A percentile compares a stretch with the other conserved stretches of the same genome.
These are phyloP conservation scores for Penstemon davidsonii DNA, from an alignment of 257 asterid genomes.

Conservation along the genomic window DNA sequence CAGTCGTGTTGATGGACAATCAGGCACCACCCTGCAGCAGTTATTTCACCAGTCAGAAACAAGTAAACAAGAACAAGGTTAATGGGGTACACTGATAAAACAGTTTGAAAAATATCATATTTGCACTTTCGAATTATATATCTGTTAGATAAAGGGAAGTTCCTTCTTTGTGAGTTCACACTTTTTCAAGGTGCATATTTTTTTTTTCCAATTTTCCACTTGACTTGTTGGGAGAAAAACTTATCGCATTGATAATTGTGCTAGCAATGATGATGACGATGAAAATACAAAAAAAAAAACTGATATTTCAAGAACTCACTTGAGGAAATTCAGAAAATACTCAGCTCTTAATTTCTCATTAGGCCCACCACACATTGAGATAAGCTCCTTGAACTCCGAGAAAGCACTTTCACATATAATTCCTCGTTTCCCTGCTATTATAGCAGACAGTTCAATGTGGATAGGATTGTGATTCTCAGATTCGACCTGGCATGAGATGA, in stretches of 20 bases:
- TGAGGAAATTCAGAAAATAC: conserved; percentile 63
- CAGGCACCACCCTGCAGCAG: conserved; percentile 73
- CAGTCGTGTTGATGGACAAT: conserved; percentile 76
- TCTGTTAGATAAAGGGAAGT: not conserved
- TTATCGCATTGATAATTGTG: not conserved
- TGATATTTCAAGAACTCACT: conserved; percentile 49
- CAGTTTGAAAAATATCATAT: not conserved
- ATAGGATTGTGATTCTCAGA: conserved; percentile 72
- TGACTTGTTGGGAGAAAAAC: not conserved
- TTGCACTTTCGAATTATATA: not conserved
- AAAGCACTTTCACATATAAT: conserved; percentile 75
- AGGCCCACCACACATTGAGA: conserved; percentile 88
- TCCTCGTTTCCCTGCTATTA: conserved; percentile 61
- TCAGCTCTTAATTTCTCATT: conserved; percentile 76
- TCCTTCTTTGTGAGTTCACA: conserved; percentile 8
- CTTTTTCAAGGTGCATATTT: conserved; percentile 12
- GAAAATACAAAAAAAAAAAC: conserved; percentile 2
- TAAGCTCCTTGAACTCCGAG: conserved; percentile 76
- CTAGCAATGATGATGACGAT: not conserved
- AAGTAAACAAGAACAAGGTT: conserved; percentile 14
- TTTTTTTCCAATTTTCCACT: conserved; percentile 18
- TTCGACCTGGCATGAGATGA: conserved; percentile 48
- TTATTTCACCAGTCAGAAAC: conserved; percentile 25
- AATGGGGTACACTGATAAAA: not conserved
- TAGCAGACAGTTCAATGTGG: conserved; percentile 47